Evolutionary conservation across 176 grass and related monocot genomes (phyloP).

Genomic region (Hordeum marinum): DNA sequence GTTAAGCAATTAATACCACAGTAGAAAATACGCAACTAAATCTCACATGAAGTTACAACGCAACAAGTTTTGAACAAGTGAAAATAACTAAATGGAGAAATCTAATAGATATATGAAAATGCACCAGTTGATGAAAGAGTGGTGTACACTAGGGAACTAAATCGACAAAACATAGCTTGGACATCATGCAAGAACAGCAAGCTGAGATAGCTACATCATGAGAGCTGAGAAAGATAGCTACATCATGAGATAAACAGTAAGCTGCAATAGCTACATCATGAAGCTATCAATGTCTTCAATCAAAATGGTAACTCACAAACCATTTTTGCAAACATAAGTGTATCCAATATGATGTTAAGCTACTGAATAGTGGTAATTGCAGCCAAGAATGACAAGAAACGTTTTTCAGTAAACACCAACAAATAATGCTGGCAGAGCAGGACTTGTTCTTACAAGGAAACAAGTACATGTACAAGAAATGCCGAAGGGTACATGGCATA

Average conservation of each 20-base stretch:
- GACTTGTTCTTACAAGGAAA: neutral
- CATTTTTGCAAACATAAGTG: neutral
- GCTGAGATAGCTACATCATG: neutral
- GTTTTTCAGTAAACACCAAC: neutral
- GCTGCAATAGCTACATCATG: no score
- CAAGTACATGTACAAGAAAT: neutral
- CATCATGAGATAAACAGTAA: no score
- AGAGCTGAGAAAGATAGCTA: no score
- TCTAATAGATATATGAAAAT: neutral
- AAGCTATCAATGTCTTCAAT: neutral
- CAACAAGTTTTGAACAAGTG: neutral
- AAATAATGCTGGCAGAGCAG: neutral
- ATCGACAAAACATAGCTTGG: neutral
- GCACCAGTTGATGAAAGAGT: neutral
- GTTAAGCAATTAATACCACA: neutral
- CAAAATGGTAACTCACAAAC: neutral
- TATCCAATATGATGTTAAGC: neutral
- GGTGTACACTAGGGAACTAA: neutral
- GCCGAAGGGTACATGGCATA: neutral
- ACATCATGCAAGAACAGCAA: neutral
- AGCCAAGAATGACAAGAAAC: neutral
- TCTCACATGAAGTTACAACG: neutral
- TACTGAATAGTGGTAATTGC: neutral
- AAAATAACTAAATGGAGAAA: neutral
- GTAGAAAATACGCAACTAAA: neutral